Evolutionary conservation across 2,329 filamentous ascomycete species (phyloP), one percentile per base, ranked within the genome.

Genomic region (Talaromyces atroroseus): DNA sequence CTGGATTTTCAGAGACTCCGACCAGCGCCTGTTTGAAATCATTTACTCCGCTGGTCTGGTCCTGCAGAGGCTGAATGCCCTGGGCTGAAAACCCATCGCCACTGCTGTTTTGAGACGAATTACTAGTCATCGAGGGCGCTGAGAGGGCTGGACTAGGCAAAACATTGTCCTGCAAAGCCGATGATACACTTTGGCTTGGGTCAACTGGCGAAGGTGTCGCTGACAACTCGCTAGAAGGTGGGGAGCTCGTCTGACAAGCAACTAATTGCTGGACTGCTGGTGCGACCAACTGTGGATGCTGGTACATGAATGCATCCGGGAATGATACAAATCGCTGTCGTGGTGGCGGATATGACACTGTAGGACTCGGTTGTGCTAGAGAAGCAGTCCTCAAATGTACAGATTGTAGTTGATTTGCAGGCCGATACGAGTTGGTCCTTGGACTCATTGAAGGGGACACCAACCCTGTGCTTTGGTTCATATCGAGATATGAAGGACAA

Each of bases 401-500:
- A 21, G 52, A 29, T 48, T 54, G 52, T 29, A 54, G 36, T 10
- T 46, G 36, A 29, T 46, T 42, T n/a, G 34, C 18, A 18, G 42
- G 52, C 45, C 48, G 52, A 18, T 49, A 54, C n/a, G 24, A 49
- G 34, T 46, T 54, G 18, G 36, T 38, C 14, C 50, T 49, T 29
- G 56, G 46, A 32, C 51, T 60, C 20, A 54, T 32, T 16, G 52
- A 42, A 2, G 52, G 52, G 20, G 52, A 54, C 23, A 54, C 21
- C 45, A 54, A 34, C 7, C 52, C 52, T 12, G 52, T 54, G 20
- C 48, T 46, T 12, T 36, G 32, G 14, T 36, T 36, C 32, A 36
- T 16, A 36, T 36, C 32, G 24, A 58, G 42, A 57, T 71, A 72
- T 20, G 65, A 62, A 50, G 56, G 40, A 42, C 47, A 58, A 29